A percentile compares a stretch with the other conserved stretches of the same genome.
Evolutionary conservation across 75 land plant species (phyloP).

Genomic region (Selaginella moellendorffii): DNA sequence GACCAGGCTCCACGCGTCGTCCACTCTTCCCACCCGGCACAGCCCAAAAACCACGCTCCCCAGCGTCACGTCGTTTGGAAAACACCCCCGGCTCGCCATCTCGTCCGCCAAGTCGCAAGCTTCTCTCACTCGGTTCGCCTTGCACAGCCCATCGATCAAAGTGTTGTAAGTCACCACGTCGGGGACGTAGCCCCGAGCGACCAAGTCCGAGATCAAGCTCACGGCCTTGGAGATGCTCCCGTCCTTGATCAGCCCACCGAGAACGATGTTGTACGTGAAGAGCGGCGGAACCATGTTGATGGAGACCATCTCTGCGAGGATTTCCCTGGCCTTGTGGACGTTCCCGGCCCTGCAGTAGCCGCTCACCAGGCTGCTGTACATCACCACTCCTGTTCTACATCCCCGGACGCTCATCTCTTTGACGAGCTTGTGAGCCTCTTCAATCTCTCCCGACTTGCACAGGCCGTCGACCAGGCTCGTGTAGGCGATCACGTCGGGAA

Average conservation of each 20-base stretch:
- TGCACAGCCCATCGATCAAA: neutral
- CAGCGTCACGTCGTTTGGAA: neutral
- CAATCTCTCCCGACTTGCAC: neutral
- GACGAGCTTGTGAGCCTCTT: neutral
- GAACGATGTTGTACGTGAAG: slow-evolving; percentile 41
- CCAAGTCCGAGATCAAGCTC: neutral
- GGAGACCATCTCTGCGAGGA: slow-evolving; percentile 48
- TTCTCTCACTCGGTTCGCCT: neutral
- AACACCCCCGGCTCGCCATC: neutral
- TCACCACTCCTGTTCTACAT: no score
- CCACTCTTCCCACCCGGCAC: slow-evolving; percentile 40
- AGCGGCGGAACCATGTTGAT: slow-evolving; percentile 32
- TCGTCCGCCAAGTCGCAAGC: neutral
- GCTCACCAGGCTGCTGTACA: no score
- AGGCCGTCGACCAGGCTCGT: neutral
- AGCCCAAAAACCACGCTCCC: slow-evolving; percentile 23
- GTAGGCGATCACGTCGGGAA: no score
- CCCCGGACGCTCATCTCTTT: neutral
- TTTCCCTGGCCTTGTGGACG: slow-evolving; percentile 29
- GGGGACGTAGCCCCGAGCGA: neutral
- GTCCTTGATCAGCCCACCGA: slow-evolving; percentile 25
- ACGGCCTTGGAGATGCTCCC: neutral
- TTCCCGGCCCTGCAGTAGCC: slow-evolving; percentile 37
- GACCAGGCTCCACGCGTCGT: no score
- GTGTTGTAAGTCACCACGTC: no score